Percentiles rank a stretch among this genome's conserved stretches.
These are phyloP conservation scores for Erodium texanum DNA, from an alignment of 441 rosid species.

Conservation along the genomic window DNA sequence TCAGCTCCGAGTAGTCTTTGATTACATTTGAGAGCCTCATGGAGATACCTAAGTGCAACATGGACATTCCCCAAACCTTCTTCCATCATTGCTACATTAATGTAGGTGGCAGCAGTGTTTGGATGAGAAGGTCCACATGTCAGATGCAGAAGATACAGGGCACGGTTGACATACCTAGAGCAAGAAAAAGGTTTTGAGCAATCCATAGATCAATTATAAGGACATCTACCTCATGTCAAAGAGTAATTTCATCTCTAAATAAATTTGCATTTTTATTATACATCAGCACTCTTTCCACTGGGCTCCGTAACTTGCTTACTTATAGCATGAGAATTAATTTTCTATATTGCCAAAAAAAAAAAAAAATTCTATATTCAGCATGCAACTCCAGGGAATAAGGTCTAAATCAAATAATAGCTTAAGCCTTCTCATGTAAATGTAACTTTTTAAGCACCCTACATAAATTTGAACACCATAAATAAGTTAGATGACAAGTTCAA, in stretches of 20 bases:
- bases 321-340: too few species aligned
- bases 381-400: neutral
- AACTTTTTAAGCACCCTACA: neutral
- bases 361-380: too few species aligned
- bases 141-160: constrained; percentile 62
- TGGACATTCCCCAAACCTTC: constrained; percentile 74
- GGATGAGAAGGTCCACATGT: constrained; percentile 79
- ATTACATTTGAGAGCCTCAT: constrained; percentile 76
- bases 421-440: too few species aligned
- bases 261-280: constrained; percentile 2
- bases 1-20: constrained; percentile 68
- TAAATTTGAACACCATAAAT: too few species aligned
- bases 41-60: constrained; percentile 70
- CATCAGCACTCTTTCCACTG: neutral
- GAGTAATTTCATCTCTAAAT: neutral
- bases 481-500: too few species aligned
- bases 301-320: too few species aligned
- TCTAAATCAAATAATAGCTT: neutral
- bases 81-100: constrained; percentile 84
- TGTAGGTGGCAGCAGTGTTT: constrained; percentile 76
- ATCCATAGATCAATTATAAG: neutral
- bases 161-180: constrained; percentile 65
- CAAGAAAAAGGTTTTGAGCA: constrained; percentile 17
- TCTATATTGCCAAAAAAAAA: too few species aligned
- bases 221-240: neutral